Evolutionary conservation across 805 yeast species (phyloP), one percentile per base, ranked within the genome.

Genomic region (Jamesozyma gamospora): DNA sequence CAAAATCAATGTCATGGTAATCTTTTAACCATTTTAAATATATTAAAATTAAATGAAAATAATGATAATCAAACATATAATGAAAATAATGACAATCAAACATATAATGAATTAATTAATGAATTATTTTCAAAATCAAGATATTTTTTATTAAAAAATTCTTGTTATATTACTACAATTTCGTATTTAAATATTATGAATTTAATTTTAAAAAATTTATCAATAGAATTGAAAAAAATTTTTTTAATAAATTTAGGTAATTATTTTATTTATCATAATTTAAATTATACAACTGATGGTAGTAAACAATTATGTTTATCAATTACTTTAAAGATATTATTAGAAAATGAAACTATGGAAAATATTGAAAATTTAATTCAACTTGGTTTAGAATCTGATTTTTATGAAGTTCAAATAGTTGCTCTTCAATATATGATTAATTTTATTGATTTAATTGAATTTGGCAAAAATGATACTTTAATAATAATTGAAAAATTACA

Each of bases 1-100:
- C 72, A 68, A 37, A 79, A 79, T 46, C 53, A 56, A 32, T 46
- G 69, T 0, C 94, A 84, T 56, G 95, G 94, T 1, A 51, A 56
- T 14, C 50, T 79, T 3, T 46, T 81, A 30, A 77, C 81, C 0
- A 47, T 74, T 4, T 28, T 13, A 4, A 12, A 32, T 12, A 14
- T 39, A 8, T n/a, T 42, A 2, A 16, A 32, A 8, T 8, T 11
- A 16, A 35, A 44, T 11, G 46, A 47, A 10, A 28, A 28, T 9
- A 37, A 35, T 32, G n/a, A n/a, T n/a, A n/a, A n/a, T n/a, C n/a
- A n/a, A n/a, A n/a, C n/a, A n/a, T 47, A 15, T 31, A 40, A 7
- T 15, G 41, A 9, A 34, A 13, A 6, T 15, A 51, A 10, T 4
- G 18, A 14, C 11, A 16, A 29, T n/a, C 6, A 6, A 5, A 14